Conservation (phyloP, 176 grass and related monocot species). For the Phragmites australis region DNA sequence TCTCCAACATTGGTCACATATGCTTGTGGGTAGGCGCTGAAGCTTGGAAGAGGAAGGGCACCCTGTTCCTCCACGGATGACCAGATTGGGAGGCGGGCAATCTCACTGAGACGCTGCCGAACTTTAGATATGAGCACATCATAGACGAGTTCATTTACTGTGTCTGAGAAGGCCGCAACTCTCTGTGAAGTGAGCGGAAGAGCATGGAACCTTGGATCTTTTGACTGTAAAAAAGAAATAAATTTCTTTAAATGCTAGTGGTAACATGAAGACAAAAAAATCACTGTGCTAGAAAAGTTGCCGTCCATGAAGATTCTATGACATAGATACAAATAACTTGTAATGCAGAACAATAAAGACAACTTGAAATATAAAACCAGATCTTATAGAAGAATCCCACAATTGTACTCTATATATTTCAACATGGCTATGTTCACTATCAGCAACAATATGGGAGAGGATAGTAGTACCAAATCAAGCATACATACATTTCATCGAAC, state of each 20-base stretch:
- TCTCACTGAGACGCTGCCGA: constrained; percentile 67
- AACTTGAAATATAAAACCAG: constrained; percentile 2
- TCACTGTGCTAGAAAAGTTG: constrained; percentile 1
- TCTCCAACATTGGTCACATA: constrained; percentile 91
- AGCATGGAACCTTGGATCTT: constrained; percentile 90
- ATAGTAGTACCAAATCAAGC: constrained; percentile 3
- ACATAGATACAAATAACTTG: background rate
- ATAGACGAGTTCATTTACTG: constrained; percentile 93
- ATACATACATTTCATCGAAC: constrained; percentile 6
- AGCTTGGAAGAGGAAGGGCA: constrained; percentile 88
- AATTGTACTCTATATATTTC: constrained; percentile 9
- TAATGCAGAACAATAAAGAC: background rate
- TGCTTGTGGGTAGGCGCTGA: constrained; percentile 92
- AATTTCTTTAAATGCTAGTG: constrained; percentile 24
- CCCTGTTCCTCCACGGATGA: constrained; percentile 82
- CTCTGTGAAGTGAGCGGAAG: constrained; percentile 89
- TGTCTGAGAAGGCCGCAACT: constrained; percentile 83
- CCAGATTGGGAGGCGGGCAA: constrained; percentile 84
- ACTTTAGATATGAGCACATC: constrained; percentile 97
- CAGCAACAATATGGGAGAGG: background rate
- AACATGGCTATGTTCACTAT: background rate
- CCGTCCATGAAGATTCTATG: background rate
- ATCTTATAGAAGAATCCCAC: background rate
- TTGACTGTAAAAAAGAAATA: constrained; percentile 69
- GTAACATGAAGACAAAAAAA: constrained; percentile 30